Evolutionary conservation across 1,284 basidiomycete species (phyloP).

Genomic region (Termitomyces sp.): DNA sequence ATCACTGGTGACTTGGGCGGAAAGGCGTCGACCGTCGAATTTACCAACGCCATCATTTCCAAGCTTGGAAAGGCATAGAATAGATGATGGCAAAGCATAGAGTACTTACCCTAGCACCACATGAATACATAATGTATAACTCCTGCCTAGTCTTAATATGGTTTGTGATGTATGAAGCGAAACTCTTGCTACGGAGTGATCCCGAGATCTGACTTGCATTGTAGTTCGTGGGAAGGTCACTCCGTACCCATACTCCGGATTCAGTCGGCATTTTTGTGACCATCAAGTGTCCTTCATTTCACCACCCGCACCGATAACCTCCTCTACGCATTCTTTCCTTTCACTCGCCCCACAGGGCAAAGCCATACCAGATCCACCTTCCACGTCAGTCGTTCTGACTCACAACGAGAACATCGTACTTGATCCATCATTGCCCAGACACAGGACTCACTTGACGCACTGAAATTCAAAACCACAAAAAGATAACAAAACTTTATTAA

Average conservation of each 20-base stretch:
- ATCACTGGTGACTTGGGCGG: slow-evolving; percentile 94
- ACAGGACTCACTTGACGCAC: slow-evolving; percentile 27
- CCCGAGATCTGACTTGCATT: background rate
- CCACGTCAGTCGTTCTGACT: slow-evolving; percentile 34
- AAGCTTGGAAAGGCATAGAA: slow-evolving; percentile 53
- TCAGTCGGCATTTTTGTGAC: slow-evolving; percentile 25
- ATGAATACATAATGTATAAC: slow-evolving; percentile 5
- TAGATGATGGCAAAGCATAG: slow-evolving; percentile 21
- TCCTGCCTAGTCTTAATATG: background rate
- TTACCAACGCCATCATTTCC: slow-evolving; percentile 81
- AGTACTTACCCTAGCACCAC: slow-evolving; percentile 6
- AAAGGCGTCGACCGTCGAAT: slow-evolving; percentile 83
- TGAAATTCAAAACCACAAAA: slow-evolving; percentile 49
- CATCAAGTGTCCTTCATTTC: slow-evolving; percentile 40
- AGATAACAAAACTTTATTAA: slow-evolving; percentile 44
- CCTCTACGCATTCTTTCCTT: slow-evolving; percentile 48
- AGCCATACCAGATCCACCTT: slow-evolving; percentile 55
- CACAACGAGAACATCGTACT: slow-evolving; percentile 13
- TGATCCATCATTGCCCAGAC: slow-evolving; percentile 14
- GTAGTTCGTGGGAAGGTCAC: slow-evolving; percentile 21
- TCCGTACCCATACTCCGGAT: slow-evolving; percentile 19
- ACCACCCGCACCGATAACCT: slow-evolving; percentile 34
- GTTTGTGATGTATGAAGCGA: background rate
- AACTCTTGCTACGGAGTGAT: background rate
- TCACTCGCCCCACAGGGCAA: slow-evolving; percentile 87